Evolutionary conservation across 768 basidiomycete species (phyloP), one percentile per base, ranked within the genome.

Genomic region (Tylopilus plumbeoviolaceoides): DNA sequence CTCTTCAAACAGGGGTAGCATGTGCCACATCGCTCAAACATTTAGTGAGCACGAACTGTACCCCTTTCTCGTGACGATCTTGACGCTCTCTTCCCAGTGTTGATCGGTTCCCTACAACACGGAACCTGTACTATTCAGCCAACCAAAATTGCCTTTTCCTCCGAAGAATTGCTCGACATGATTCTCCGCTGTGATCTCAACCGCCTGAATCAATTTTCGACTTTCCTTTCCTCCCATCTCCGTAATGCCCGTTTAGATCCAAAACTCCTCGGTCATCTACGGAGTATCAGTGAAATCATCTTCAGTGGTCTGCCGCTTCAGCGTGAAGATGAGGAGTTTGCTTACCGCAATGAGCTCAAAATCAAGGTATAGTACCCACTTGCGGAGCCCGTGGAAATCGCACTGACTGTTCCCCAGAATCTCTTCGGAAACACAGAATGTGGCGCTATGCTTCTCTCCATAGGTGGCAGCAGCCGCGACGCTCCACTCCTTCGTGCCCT

Each of bases 341-440:
- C 84, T 25, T 77, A 77, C 60, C 72, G 73, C 50, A 80, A 83
- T 53, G 84, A 82, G 20, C 75, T 91, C 57, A 81, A 75, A 59
- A 68, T 91, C 50, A 79, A 73, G 65, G 86, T 87, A 67, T 62
- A 80, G 68, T 38, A 25, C 51, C 17, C 47, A 31, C n/a, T 63
- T 59, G 59, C 50, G 53, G 54, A 48, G 52, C 59, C 25, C 46
- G 14, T 47, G 35, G 21, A 48, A 35, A 48, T 59, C 36, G 44
- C 59, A 54, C 58, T 72, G 56, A 71, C 20, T 7, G 27, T 33
- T 54, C 35, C 54, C 38, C 63, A 87, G 83, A 91, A 89, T 65
- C 73, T 88, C 17, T 91, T 90, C 63, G 89, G 89, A 17, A 88
- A 81, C 67, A 91, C 89, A 2, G 89, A 91, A 73, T 80, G 85